Evolutionary conservation across 495 filamentous ascomycete genomes (phyloP).

Genomic region (Lasiosphaeria miniovina): DNA sequence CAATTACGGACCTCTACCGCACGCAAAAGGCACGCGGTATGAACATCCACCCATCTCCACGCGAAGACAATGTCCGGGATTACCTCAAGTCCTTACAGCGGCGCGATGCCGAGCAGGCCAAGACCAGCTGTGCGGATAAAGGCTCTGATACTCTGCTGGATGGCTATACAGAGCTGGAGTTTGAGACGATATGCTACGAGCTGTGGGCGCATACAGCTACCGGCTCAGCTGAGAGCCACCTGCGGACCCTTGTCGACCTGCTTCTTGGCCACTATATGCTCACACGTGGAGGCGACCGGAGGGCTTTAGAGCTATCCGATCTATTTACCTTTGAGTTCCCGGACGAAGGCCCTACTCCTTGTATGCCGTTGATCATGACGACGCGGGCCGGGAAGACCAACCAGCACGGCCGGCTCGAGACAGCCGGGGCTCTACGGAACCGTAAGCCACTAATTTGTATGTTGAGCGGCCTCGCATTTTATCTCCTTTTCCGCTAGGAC

Average conservation of each 20-base stretch:
- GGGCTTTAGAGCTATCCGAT: not conserved
- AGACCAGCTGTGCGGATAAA: too few species aligned
- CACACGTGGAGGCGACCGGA: not conserved
- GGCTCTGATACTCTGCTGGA: conserved; percentile 3
- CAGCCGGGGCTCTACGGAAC: too few species aligned
- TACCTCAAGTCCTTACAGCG: too few species aligned
- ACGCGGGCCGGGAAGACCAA: conserved; percentile 1
- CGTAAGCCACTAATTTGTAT: conserved; percentile 4
- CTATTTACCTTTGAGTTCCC: conserved; percentile 9
- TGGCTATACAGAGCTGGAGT: not conserved
- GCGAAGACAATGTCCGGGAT: too few species aligned
- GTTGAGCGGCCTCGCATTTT: conserved; percentile 1
- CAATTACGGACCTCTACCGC: too few species aligned
- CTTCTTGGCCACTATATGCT: conserved; percentile 7
- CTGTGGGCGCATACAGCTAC: not conserved
- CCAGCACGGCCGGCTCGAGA: not conserved
- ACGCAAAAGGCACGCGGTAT: too few species aligned
- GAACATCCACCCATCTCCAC: too few species aligned
- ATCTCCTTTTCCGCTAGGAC: conserved; percentile 5
- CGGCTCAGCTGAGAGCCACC: not conserved
- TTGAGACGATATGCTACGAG: not conserved
- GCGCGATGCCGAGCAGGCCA: too few species aligned
- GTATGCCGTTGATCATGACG: conserved; percentile 4
- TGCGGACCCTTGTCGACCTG: too few species aligned
- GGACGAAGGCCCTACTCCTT: not conserved